Evolutionary conservation across 2,329 filamentous ascomycete genomes (phyloP).

Genomic region (Tolypocladium inflatum): DNA sequence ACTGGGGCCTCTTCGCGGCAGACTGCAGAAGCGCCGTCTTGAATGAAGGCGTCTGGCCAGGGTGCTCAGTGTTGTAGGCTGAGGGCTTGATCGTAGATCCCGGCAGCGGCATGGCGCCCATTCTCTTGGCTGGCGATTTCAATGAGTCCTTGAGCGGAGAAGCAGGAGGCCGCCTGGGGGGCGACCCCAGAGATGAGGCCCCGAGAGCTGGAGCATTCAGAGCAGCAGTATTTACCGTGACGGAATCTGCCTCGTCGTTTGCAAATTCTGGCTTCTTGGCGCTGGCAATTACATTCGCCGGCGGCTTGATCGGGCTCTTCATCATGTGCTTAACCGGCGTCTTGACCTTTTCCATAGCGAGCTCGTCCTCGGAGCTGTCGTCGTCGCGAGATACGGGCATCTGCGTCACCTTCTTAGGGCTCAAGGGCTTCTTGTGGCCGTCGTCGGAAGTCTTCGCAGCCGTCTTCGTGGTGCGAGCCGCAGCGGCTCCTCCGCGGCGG

Average conservation of each 20-base stretch:
- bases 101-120: constrained; percentile 19
- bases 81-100: constrained; percentile 21
- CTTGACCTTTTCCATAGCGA: constrained; percentile 38
- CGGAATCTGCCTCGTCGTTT: constrained; percentile 4
- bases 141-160: constrained; percentile 46
- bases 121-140: constrained; percentile 44
- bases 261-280: constrained; percentile 5
- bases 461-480: constrained; percentile 22
- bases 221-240: constrained; percentile 15
- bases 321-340: constrained; percentile 41
- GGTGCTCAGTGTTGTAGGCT: constrained; percentile 4
- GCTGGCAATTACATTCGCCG: constrained; percentile 8
- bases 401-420: constrained; percentile 56
- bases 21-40: constrained; percentile 35
- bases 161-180: constrained; percentile 42
- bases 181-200: constrained; percentile 32
- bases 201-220: not conserved
- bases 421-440: constrained; percentile 40
- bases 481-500: constrained; percentile 24
- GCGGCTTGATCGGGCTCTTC: constrained; percentile 46
- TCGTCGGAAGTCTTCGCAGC: constrained; percentile 14
- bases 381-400: constrained; percentile 35
- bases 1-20: constrained; percentile 40
- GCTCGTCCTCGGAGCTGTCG: constrained; percentile 48
- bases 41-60: constrained; percentile 19